Percentiles rank a stretch among this genome's conserved stretches.
Conservation (phyloP, 768 basidiomycete genomes). For the Antrodiella citrinella region DNA sequence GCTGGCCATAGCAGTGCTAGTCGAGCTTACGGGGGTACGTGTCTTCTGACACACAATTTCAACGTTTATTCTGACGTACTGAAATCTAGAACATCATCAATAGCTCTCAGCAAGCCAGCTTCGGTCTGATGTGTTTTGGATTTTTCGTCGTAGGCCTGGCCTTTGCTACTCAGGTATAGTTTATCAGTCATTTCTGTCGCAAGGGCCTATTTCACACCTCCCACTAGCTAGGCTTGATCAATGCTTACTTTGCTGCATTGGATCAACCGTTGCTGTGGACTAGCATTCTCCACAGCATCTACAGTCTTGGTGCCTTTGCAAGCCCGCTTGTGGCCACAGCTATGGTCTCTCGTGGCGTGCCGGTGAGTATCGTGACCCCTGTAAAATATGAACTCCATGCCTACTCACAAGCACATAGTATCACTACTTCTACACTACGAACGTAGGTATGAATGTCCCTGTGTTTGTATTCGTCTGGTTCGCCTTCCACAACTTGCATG, state of each 20-base stretch:
- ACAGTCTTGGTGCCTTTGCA: slow-evolving; percentile 18
- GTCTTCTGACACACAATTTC: background rate
- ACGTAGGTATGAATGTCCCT: slow-evolving; percentile 19
- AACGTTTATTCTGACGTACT: background rate
- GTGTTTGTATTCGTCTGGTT: slow-evolving; percentile 16
- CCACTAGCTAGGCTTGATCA: slow-evolving; percentile 15
- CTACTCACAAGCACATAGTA: slow-evolving; percentile 9
- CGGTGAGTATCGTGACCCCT: slow-evolving; percentile 8
- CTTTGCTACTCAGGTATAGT: slow-evolving; percentile 19
- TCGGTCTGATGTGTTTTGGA: slow-evolving; percentile 20
- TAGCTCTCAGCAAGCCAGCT: slow-evolving; percentile 17
- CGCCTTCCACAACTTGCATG: slow-evolving; percentile 17
- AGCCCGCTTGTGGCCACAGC: slow-evolving; percentile 18
- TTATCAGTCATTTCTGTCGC: background rate
- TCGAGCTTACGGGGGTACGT: slow-evolving; percentile 18
- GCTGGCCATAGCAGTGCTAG: slow-evolving; percentile 12
- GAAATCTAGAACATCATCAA: slow-evolving; percentile 20
- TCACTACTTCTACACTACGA: slow-evolving; percentile 20
- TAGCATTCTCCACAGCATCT: slow-evolving; percentile 19
- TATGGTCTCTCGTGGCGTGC: slow-evolving; percentile 16
- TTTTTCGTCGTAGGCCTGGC: slow-evolving; percentile 20
- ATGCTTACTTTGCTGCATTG: slow-evolving; percentile 20
- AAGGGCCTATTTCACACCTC: background rate
- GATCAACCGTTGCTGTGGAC: slow-evolving; percentile 20
- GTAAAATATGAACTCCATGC: background rate